Percentiles rank a stretch among this genome's conserved stretches.
Evolutionary conservation across 805 yeast genomes (phyloP).

Genomic region (Zygoascus biomembranicola): DNA sequence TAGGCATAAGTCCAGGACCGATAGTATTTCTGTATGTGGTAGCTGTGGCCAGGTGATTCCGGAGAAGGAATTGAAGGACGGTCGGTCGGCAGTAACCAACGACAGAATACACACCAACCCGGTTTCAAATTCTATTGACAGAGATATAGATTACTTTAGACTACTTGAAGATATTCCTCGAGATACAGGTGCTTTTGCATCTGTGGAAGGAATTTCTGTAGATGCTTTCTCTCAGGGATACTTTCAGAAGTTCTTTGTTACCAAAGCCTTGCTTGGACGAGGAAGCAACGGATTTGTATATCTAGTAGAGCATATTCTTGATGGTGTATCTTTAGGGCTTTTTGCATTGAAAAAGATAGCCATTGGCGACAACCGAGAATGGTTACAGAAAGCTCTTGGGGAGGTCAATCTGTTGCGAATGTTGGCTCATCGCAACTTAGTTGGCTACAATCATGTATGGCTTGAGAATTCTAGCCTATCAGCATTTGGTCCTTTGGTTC

Average conservation of each 20-base stretch:
- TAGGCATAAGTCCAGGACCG: not conserved
- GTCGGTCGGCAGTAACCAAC: not conserved
- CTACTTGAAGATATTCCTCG: conserved; percentile 9
- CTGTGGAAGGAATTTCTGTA: conserved; percentile 14
- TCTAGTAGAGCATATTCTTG: conserved; percentile 74
- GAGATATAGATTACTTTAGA: conserved; percentile 15
- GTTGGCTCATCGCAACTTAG: conserved; percentile 52
- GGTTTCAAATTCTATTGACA: not conserved
- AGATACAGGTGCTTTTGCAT: not conserved
- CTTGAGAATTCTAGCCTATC: conserved; percentile 54
- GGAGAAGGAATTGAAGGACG: not conserved
- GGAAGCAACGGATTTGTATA: conserved; percentile 84
- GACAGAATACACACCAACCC: not conserved
- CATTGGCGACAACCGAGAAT: conserved; percentile 66
- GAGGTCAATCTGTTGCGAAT: conserved; percentile 64
- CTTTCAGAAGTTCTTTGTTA: conserved; percentile 55
- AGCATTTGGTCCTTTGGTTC: conserved; percentile 50
- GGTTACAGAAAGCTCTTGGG: conserved; percentile 59
- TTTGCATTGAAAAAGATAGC: conserved; percentile 83
- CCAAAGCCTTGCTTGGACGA: conserved; percentile 55
- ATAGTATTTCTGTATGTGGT: conserved; percentile 3
- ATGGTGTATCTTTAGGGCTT: conserved; percentile 60
- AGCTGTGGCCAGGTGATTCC: conserved; percentile 13
- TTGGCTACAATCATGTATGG: conserved; percentile 90
- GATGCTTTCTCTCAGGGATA: conserved; percentile 72